These are phyloP conservation scores for Nothomitra cinnamomea DNA, from an alignment of 2,329 filamentous ascomycete genomes.

Conservation along the genomic window DNA sequence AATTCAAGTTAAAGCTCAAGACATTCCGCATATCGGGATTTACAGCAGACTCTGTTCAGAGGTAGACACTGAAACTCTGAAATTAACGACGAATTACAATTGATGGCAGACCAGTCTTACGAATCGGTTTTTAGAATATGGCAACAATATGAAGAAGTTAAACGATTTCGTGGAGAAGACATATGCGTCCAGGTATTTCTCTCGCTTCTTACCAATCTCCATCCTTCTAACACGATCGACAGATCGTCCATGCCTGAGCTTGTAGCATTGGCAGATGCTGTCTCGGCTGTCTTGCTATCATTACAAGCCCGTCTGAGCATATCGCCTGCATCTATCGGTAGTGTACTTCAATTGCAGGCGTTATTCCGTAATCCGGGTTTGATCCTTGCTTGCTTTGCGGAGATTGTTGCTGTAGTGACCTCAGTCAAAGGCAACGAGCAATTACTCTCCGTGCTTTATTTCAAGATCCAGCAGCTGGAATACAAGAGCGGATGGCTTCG, in stretches of 20 bases:
- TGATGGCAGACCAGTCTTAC: constrained; percentile 8
- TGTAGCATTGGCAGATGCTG: constrained; percentile 13
- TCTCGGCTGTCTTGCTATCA: constrained; percentile 18
- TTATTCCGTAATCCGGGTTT: constrained; percentile 17
- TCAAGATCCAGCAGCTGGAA: constrained; percentile 32
- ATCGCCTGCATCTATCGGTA: constrained; percentile 13
- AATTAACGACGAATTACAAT: neutral
- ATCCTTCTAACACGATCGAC: neutral
- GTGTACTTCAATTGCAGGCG: constrained; percentile 18
- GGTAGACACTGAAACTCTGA: neutral
- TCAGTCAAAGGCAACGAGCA: constrained; percentile 27
- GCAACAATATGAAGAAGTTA: constrained; percentile 10
- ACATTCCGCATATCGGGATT: constrained; percentile 32
- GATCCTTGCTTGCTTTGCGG: constrained; percentile 17
- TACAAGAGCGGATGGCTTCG: constrained; percentile 44
- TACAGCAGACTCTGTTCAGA: constrained; percentile 26
- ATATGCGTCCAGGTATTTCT: neutral
- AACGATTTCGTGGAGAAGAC: constrained; percentile 9
- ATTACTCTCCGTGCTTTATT: constrained; percentile 21
- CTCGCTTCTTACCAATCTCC: neutral
- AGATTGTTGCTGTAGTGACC: constrained; percentile 30
- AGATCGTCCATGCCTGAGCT: neutral
- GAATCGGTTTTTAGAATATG: constrained; percentile 10
- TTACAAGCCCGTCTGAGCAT: constrained; percentile 13
- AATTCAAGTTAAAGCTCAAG: constrained; percentile 32